Base-by-base conservation (phyloP, 2,329 filamentous ascomycete species). In the Alternaria solani region DNA sequence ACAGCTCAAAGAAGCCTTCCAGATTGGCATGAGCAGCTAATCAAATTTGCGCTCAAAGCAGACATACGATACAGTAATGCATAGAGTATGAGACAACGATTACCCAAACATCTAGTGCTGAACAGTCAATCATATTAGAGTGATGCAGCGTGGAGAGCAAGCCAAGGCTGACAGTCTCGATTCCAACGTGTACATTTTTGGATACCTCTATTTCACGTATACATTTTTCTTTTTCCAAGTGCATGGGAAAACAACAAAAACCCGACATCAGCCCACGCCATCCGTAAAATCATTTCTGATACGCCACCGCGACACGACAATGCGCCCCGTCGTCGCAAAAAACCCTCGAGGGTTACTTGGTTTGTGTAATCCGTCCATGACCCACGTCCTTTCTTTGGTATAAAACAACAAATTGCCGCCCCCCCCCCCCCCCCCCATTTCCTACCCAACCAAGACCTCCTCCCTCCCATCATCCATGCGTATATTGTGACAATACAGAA, bases 41-140 rank as follows among this genome's bases (percentile, higher is more conserved):
- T 16, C 14, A 32, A 23, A 32, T 25, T 25, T 8, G 39, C 46
- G 12, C 12, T 32, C 53, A 57, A 46, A 42, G 48, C 30, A 56
- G 26, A 32, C 55, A 52, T 58, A 52, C 41, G 36, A 52, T 51
- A 62, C 32, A 48, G 61, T 63, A 64, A 61, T 63, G 61, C 57
- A 62, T 43, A 55, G 43, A 61, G 61, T 51, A 68, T 59, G 61
- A 63, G 43, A 60, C 55, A 58, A 65, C 51, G 60, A 62, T 46
- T 11, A 39, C 36, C 7, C 8, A 47, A 23, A 18, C 4, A 12
- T 14, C 11, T 23, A 2, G 18, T 12, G 5, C 12, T 5, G 7
- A 7, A 16, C 4, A 12, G 11, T 25, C 6, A 23, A 23, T 12
- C 8, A 16, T 16, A 6, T 20, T 7, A 25, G 39, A 42, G 6